A percentile compares a stretch with the other conserved stretches of the same genome.
Conservation (phyloP, 2,329 filamentous ascomycete genomes). For the Alternaria postmessia region DNA sequence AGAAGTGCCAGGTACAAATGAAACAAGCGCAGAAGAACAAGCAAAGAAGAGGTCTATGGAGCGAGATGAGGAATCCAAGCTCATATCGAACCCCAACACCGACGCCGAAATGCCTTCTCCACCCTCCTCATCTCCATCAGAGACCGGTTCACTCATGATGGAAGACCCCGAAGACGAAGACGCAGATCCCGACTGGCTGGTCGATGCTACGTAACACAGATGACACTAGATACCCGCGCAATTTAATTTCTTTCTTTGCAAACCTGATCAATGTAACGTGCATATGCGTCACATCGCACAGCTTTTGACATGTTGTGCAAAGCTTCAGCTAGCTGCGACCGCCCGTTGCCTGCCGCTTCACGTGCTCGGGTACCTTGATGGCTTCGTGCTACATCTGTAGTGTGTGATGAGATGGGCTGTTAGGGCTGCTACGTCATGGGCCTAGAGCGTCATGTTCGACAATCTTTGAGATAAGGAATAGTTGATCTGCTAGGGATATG, state of each 20-base stretch:
- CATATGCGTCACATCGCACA: not conserved
- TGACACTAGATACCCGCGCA: not conserved
- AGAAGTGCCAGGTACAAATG: not conserved
- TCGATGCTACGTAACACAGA: slow-evolving; percentile 28
- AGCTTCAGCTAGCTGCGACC: not conserved
- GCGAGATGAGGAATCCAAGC: not conserved
- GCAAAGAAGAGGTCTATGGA: too few relatives aligned
- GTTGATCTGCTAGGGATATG: not conserved
- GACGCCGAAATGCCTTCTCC: slow-evolving; percentile 9
- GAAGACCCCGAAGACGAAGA: slow-evolving; percentile 72
- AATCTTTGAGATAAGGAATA: not conserved
- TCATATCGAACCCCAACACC: not conserved
- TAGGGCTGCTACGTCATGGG: not conserved
- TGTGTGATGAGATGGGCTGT: not conserved
- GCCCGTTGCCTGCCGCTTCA: not conserved
- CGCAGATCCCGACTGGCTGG: slow-evolving; percentile 70
- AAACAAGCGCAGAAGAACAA: not conserved
- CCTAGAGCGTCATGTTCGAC: not conserved
- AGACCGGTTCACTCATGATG: slow-evolving; percentile 62
- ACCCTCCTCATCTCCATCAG: slow-evolving; percentile 39
- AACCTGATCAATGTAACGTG: not conserved
- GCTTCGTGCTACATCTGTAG: not conserved
- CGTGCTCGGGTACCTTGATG: slow-evolving; percentile 14
- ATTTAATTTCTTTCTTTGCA: not conserved
- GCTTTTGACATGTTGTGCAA: not conserved